Base-by-base conservation (phyloP, 2,329 filamentous ascomycete species). In the Botrytis galanthina region DNA sequence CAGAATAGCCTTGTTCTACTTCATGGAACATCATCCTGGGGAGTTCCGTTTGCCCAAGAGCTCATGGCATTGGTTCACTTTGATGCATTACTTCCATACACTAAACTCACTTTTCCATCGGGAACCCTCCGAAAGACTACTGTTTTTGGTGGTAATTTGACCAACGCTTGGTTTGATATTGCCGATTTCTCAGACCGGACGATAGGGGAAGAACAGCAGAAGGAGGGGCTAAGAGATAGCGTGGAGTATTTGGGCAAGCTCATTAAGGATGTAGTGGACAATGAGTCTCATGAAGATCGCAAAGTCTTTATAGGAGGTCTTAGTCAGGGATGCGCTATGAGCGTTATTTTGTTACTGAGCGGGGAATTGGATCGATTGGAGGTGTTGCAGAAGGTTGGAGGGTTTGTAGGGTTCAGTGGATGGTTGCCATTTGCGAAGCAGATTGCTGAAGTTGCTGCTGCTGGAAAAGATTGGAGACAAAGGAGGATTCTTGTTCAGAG, bases 11-110 rank as follows among this genome's bases (percentile, higher is more conserved):
- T 84, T 44, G 82, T 84, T 44, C 77, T 84, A 70, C 81, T 84
- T n/a, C 83, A 85, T 68, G 83, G 83, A 29, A 82, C 82, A 48
- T 83, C 83, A 42, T 81, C 79, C 51, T 80, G 78, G 32, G 81
- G 81, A 29, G 73, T 79, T 6, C 75, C 77, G 22, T 84, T 85
- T 60, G 82, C 82, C 7, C 68, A 73, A 35, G 78, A 80, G 4
- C 75, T 85, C 26, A 77, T 84, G 44, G 71, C 72, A 9, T 76
- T 75, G 71, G 78, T 80, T 51, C 81, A 78, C 81, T 79, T 83
- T 8, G 82, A 83, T 48, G 35, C 10, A 44, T 64, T 70, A 42
- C 46, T 67, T 6, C 71, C 77, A 51, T 39, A 44, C 74, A 74
- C 73, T 3, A 77, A 74, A 73, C 74, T 79, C 57, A 54, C 77